A percentile compares a stretch with the other conserved stretches of the same genome.
Evolutionary conservation across 495 filamentous ascomycete genomes (phyloP).

Genomic region (Opeltia flavorubescens): DNA sequence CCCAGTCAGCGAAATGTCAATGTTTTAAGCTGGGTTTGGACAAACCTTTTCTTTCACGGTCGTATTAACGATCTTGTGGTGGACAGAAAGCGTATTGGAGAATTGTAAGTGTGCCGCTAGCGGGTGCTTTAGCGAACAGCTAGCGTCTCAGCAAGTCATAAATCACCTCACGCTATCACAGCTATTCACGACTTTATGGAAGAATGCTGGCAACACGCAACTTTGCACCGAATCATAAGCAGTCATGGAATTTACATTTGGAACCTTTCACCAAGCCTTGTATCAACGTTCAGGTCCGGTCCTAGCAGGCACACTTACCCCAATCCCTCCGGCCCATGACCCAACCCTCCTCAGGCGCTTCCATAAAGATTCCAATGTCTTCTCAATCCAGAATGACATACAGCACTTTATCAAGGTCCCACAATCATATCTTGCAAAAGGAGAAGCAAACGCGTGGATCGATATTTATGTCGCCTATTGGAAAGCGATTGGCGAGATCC

Average conservation of each 20-base stretch:
- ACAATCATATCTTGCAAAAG: slow-evolving; percentile 36
- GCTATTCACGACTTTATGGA: no score
- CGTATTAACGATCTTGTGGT: no score
- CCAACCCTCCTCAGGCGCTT: slow-evolving; percentile 45
- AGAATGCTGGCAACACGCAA: no score
- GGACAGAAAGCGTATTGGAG: no score
- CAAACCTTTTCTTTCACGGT: neutral
- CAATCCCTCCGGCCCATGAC: slow-evolving; percentile 41
- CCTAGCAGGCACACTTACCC: slow-evolving; percentile 56
- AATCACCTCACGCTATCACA: neutral
- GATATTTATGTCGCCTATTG: slow-evolving; percentile 75
- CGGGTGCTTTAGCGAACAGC: neutral
- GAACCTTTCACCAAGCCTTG: slow-evolving; percentile 47
- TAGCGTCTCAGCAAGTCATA: neutral
- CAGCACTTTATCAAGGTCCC: slow-evolving; percentile 36
- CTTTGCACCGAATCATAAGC: neutral
- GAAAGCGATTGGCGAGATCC: slow-evolving; percentile 58
- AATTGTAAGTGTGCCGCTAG: no score
- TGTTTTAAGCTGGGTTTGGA: neutral
- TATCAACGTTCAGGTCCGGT: slow-evolving; percentile 40
- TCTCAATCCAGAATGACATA: slow-evolving; percentile 40
- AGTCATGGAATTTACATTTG: slow-evolving; percentile 47
- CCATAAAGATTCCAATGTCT: slow-evolving; percentile 46
- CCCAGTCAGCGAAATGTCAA: slow-evolving; percentile 6
- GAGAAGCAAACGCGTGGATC: slow-evolving; percentile 60